Base-by-base conservation (phyloP, 2,329 filamentous ascomycete genomes). In the Monilinia fructigena region DNA sequence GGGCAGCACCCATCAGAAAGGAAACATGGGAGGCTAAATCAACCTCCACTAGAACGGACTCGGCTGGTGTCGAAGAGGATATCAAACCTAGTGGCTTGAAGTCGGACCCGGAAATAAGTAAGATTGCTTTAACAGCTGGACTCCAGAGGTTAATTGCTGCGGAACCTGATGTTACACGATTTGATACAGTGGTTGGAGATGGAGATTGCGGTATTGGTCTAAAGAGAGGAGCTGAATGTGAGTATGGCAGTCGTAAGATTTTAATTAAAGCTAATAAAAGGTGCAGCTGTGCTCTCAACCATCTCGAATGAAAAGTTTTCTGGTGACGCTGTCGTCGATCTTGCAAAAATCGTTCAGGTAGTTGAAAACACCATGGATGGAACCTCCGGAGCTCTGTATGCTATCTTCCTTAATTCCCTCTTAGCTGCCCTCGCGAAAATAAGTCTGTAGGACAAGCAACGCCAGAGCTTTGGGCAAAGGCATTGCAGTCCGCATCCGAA, bases 321-420 rank as follows among this genome's bases (percentile, higher is more conserved):
- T 10, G 80, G 83, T 60, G 88, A 91, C 73, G 80, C 83, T 18
- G 82, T 88, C 14, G 77, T 84, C 58, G 85, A 87, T 67, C 76
- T 91, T 58, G 81, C 84, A 72, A 80, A 81, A 67, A 86, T 90
- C 70, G 85, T 85, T 66, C 82, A 82, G 40, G 82, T 88, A 1
- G 86, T 91, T 20, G 89, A 92, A 75, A 83, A 82, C 52, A 85
- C 80, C 66, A 91, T 92, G 89, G 89, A 91, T 74, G 89, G 89
- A 60, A 92, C 89, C 3, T 89, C 86, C 0, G 89, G 89, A n/a
- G 89, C 89, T 31, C 83, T 92, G 65, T 91, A 91, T 76, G 86
- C 88, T 62, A 92, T 93, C 72, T 92, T 90, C 79, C 78, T 92
- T 58, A 91, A 91, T 72, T 86, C 89, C 0, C 81, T 93, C 2